These are phyloP conservation scores for Dendrobium officinale DNA, from an alignment of 106 monocot genomes.

Conservation along the genomic window DNA sequence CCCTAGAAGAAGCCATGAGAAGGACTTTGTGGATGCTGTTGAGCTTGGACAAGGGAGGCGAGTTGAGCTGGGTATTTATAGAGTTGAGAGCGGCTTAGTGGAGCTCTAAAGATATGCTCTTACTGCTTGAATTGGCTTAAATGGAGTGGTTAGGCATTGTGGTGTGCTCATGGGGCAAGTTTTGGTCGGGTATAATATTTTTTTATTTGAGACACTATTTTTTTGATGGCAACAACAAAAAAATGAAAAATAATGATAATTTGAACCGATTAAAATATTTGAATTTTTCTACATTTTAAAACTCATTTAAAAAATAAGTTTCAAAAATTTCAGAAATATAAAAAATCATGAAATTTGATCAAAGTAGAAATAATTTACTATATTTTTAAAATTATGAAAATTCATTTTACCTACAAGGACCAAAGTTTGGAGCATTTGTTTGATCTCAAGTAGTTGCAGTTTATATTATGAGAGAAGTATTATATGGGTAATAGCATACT, in stretches of 20 bases:
- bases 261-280: not conserved
- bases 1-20: constrained; percentile 1
- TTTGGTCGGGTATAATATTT: not conserved
- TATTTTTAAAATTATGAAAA: too few relatives aligned
- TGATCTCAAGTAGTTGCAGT: too few relatives aligned
- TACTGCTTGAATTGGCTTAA: not conserved
- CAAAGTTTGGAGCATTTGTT: too few relatives aligned
- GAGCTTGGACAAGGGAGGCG: not conserved
- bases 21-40: not conserved
- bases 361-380: too few relatives aligned
- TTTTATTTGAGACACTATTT: not conserved
- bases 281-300: too few relatives aligned
- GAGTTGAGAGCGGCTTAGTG: not conserved
- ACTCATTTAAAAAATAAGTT: too few relatives aligned
- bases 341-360: too few relatives aligned
- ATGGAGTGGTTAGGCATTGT: not conserved
- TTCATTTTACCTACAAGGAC: too few relatives aligned
- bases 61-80: constrained; percentile 13
- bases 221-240: not conserved
- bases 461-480: too few relatives aligned
- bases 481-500: too few relatives aligned
- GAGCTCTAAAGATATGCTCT: too few relatives aligned
- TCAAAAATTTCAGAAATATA: too few relatives aligned
- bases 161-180: not conserved
- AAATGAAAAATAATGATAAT: not conserved